phyloP scores from a whole-genome alignment of 345 rosid species.

The Syzygium aqueum region DNA sequence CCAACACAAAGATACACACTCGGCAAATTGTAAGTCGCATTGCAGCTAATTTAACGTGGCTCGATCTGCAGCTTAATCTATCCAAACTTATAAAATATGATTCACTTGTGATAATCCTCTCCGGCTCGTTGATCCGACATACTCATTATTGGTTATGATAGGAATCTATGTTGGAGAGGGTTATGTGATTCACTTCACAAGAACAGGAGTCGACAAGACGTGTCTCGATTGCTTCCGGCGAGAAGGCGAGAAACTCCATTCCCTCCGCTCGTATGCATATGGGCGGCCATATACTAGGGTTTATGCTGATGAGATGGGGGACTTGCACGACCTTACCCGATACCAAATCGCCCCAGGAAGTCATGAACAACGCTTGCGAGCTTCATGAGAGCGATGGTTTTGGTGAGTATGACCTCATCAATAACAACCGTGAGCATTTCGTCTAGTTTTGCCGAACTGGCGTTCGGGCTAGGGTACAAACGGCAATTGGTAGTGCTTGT shows the following conservation, averaged over 20 bases:
- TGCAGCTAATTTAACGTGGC: neutral
- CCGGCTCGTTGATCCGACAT: neutral
- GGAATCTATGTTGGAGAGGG: neutral
- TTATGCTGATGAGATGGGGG: neutral
- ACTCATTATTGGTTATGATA: neutral
- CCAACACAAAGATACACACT: neutral
- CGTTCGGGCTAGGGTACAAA: neutral
- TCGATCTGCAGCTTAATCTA: neutral
- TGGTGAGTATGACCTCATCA: neutral
- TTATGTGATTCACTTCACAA: neutral
- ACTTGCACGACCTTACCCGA: neutral
- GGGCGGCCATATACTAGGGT: neutral
- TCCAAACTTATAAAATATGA: neutral
- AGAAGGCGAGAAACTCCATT: neutral
- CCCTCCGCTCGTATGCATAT: neutral
- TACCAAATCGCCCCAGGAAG: neutral
- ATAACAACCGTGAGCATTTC: neutral
- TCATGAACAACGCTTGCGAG: neutral
- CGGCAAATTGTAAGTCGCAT: neutral
- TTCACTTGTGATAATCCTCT: neutral
- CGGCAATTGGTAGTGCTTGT: neutral
- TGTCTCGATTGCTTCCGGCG: neutral
- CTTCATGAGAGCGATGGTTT: neutral
- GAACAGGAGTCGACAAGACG: neutral
- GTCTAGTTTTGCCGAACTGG: neutral